These are phyloP conservation scores for Cordia subcordata DNA, from an alignment of 257 asterid genomes.

Conservation along the genomic window DNA sequence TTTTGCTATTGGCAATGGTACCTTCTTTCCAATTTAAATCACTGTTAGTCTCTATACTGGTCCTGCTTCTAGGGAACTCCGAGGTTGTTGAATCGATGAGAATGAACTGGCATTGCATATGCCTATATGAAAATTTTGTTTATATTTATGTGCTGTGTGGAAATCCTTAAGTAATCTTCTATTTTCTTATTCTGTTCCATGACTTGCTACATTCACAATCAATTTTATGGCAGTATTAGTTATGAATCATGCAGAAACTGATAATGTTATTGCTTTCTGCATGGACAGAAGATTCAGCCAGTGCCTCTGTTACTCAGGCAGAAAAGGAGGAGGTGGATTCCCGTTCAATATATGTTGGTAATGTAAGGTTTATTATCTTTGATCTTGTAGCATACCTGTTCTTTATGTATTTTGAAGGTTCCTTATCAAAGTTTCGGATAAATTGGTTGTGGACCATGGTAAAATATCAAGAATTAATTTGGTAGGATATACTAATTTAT, in stretches of 20 bases:
- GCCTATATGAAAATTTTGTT: no score
- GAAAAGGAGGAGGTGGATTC: slow-evolving; percentile 90
- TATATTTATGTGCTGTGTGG: no score
- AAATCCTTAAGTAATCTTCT: no score
- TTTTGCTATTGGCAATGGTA: no score
- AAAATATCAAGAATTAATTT: no score
- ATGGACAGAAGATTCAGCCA: background rate
- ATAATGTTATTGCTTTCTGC: background rate
- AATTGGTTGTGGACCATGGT: background rate
- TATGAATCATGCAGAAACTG: background rate
- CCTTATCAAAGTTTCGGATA: background rate
- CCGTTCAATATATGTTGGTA: slow-evolving; percentile 86
- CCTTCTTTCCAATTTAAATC: no score
- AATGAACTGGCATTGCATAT: no score
- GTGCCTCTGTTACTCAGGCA: slow-evolving; percentile 34
- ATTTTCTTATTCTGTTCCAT: background rate
- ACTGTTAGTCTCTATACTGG: no score
- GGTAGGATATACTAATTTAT: no score
- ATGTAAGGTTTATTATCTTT: slow-evolving; percentile 53
- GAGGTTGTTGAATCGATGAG: no score
- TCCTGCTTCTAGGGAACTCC: no score
- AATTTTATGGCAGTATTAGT: background rate
- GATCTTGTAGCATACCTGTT: background rate
- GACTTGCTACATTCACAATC: background rate
- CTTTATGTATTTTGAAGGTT: no score